Percentiles rank a stretch among this genome's conserved stretches.
phyloP scores from a whole-genome alignment of 345 rosid species.

The Cardiospermum halicacabum region DNA sequence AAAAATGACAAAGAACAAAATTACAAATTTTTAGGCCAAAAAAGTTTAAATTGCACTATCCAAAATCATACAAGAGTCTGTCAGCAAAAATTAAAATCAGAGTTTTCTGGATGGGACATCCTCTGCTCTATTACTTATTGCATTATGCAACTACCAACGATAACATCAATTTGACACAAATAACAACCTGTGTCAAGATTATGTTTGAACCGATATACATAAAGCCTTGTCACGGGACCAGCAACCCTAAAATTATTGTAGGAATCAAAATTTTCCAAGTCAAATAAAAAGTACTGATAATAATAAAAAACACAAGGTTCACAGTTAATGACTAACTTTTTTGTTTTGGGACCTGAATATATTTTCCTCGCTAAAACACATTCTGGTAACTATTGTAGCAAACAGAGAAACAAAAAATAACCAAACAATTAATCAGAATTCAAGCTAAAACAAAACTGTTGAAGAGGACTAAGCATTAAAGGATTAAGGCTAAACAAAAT shows the following conservation, averaged over 20 bases:
- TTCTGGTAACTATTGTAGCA: conserved; percentile 60
- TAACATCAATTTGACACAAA: not conserved
- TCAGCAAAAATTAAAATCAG: conserved; percentile 34
- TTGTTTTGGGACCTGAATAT: not conserved
- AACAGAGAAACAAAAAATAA: conserved; percentile 1
- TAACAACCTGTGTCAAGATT: not conserved
- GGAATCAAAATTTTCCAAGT: not conserved
- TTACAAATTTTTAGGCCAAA: not conserved
- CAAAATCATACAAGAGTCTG: not conserved
- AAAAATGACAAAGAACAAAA: not conserved
- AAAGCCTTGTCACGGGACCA: not conserved
- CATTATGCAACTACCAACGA: conserved; percentile 45
- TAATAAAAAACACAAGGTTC: too few species aligned
- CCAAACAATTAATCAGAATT: conserved; percentile 9
- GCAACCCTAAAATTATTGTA: not conserved
- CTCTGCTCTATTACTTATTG: conserved; percentile 68
- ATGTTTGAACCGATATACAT: not conserved
- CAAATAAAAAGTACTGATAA: not conserved
- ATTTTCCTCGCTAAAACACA: conserved; percentile 28
- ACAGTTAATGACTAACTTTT: not conserved
- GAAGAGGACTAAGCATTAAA: not conserved
- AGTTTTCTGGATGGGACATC: conserved; percentile 48
- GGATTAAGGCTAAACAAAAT: not conserved
- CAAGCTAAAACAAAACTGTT: not conserved
- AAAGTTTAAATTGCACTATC: not conserved